Evolutionary conservation across 495 filamentous ascomycete species (phyloP), one percentile per base, ranked within the genome.

Genomic region (Parathielavia appendiculata): DNA sequence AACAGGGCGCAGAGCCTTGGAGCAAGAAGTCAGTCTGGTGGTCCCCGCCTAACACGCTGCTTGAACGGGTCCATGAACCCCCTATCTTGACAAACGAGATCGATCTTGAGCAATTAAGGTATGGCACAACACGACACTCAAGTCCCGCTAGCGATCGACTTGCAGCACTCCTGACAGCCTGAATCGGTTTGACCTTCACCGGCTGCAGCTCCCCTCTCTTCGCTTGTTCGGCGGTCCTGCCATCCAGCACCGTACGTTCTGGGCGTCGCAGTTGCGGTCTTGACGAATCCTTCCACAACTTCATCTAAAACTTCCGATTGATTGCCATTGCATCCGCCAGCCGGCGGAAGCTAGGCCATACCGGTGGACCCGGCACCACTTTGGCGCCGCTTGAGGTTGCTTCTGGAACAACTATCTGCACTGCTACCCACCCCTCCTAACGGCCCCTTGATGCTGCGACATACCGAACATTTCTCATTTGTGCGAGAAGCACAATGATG

Each of bases 131-230:
- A 43, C 36, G 54, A 45, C 35, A 41, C 45, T 43, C 36, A 49
- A 16, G 38, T 41, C 36, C 45, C 45, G 34, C 22, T 4, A 46
- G 12, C 35, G 45, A 54, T 53, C 26, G 52, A 11, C 23, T 40
- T 20, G 22, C 54, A 22, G 44, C 36, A 48, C 22, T 35, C 40
- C 39, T 22, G 56, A 53, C 56, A 53, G 41, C 32, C 41, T 59
- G 57, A 59, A 59, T 59, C 56, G 48, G 56, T 41, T 54, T 23
- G 40, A 45, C 49, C 43, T 36, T 59, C 57, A 59, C 57, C 57
- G 57, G 57, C 57, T 59, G 57, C 57, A 59, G 56, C 38, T 4
- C 47, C 30, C 47, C 26, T 30, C 17, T 16, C 26, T 36, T 17
- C 46, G 23, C 48, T 17, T 45, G 7, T n/a, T 20, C 26, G 3